Base-by-base conservation (phyloP, 139 green algal species). In the Deuterostichococcus epilithicus region DNA sequence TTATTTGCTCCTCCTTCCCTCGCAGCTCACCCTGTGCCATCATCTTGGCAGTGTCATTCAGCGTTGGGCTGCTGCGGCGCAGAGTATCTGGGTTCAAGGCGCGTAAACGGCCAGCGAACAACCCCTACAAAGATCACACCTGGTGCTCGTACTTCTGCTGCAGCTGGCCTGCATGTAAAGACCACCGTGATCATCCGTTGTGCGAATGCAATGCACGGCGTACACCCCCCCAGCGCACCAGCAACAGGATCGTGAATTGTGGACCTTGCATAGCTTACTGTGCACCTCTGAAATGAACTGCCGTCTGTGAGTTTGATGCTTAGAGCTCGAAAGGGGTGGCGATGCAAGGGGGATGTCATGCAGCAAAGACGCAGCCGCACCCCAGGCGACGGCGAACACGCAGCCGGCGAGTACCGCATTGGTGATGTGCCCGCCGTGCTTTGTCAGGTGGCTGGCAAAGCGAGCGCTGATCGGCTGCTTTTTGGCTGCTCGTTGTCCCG, bases 331-430 rank as follows among this genome's bases (percentile, higher is more conserved):
- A n/a, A n/a, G n/a, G n/a, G n/a, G n/a, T n/a, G n/a, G n/a, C n/a
- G n/a, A n/a, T n/a, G n/a, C n/a, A n/a, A n/a, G n/a, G n/a, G n/a
- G n/a, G n/a, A n/a, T n/a, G n/a, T n/a, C n/a, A n/a, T n/a, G n/a
- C n/a, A n/a, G n/a, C n/a, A n/a, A n/a, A n/a, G n/a, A n/a, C n/a
- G n/a, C n/a, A n/a, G n/a, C n/a, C n/a, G n/a, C n/a, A n/a, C n/a
- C 78, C 0, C 83, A 28, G 1, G 86, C 84, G 25, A 90, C 78
- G 10, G 59, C 81, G 38, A 90, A 77, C 42, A 89, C 65, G 4
- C 72, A 66, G 34, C 75, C 81, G 0, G 86, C 75, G 44, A 90
- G 44, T 0, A 70, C 30, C 18, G 87, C 36, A 39, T 86, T 86
- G 32, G 75, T 39, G 2, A 90, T 20, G 34, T 68, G 44, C 20